Evolutionary conservation across 805 yeast species (phyloP), one percentile per base, ranked within the genome.

Genomic region (Saturnispora sanitii): DNA sequence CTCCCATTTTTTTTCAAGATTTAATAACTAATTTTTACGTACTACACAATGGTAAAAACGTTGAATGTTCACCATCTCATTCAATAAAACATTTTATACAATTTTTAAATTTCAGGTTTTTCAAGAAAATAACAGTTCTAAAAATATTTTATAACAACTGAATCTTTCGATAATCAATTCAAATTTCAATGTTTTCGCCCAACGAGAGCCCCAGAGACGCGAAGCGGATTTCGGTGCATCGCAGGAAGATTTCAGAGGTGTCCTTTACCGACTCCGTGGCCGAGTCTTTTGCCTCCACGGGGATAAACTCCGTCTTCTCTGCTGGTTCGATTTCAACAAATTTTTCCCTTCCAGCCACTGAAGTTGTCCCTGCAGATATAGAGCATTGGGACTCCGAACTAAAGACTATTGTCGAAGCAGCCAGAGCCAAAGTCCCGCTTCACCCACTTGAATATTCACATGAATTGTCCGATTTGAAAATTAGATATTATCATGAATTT

Each of bases 231-330:
- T 29, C 35, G 2, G 16, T 34, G 15, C 42, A 40, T 34, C 21
- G 38, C 7, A 33, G 42, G 18, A 40, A 40, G 30, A 40, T 40
- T 29, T 40, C 42, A 7, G 42, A 40, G 19, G 30, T 40, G 5
- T 40, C 42, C 25, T 34, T 40, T 4, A 34, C 42, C 7, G 42
- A 39, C 21, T 39, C 42, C 6, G 37, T 39, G 37, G 42, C 42
- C 11, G 42, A 39, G 16, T 40, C 42, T 5, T 28, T 33, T 23
- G 28, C n/a, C 13, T 38, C 41, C 12, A 38, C 34, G 3, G 21
- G 31, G 3, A 20, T 32, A 13, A 40, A 40, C 16, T 40, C 42
- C 13, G 33, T 40, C 13, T 40, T 40, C 17, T 40, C 42, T 12
- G 17, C 33, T 21, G 33, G 38, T 9, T 40, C 42, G 3, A 27